phyloP scores from a whole-genome alignment of 78 protist species.

The Dictyostelium brefeldianum region DNA sequence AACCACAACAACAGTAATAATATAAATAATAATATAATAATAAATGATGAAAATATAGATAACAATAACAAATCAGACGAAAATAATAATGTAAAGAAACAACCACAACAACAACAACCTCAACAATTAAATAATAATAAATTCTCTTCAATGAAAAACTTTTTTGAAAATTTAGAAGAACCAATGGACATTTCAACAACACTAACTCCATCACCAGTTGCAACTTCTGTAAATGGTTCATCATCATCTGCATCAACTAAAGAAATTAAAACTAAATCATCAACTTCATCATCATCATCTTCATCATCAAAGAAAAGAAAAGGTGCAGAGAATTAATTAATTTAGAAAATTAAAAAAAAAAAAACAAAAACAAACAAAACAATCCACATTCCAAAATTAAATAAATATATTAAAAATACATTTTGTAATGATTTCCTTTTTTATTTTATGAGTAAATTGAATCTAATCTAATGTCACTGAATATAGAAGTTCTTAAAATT shows the following conservation, averaged over 20 bases:
- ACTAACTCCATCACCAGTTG: neutral
- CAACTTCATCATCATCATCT: neutral
- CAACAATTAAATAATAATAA: neutral
- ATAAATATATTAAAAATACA: neutral
- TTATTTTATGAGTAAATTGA: too few species aligned
- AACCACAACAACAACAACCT: neutral
- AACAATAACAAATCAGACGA: neutral
- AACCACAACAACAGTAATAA: conserved; percentile 6
- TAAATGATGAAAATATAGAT: neutral
- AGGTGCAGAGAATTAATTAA: neutral
- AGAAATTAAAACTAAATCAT: conserved; percentile 6
- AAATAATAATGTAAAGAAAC: conserved; percentile 1
- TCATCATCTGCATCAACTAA: conserved; percentile 1
- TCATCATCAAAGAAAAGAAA: conserved; percentile 15
- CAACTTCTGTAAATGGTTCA: neutral
- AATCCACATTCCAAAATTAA: neutral
- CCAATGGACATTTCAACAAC: neutral
- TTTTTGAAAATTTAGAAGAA: conserved; percentile 24
- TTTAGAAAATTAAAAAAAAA: neutral
- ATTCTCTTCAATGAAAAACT: conserved; percentile 49
- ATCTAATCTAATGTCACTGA: too few species aligned
- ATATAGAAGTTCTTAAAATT: too few species aligned
- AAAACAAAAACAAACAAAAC: neutral
- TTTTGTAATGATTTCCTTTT: too few species aligned
- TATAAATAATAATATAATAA: neutral